A percentile compares a stretch with the other conserved stretches of the same genome.
phyloP scores from a whole-genome alignment of 345 rosid genomes.

The Lepidium didymum region DNA sequence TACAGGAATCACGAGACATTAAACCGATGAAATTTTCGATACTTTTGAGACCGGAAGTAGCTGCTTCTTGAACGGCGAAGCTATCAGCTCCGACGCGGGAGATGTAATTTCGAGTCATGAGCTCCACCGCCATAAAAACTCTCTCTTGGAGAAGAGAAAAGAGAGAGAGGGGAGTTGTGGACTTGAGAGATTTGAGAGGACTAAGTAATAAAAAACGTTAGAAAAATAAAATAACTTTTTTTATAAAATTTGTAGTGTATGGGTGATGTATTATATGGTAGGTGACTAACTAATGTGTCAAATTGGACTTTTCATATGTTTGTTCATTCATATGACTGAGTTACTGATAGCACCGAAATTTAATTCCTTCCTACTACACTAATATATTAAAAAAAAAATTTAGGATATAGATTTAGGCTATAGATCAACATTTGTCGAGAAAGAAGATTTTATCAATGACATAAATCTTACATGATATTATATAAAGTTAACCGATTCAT shows the following conservation, averaged over 20 bases:
- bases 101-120: constrained; percentile 29
- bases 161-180: constrained; percentile 10
- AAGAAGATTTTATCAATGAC: too few species aligned
- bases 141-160: neutral
- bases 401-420: too few species aligned
- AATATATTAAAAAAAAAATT: too few species aligned
- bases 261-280: neutral
- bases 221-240: neutral
- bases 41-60: constrained; percentile 75
- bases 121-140: constrained; percentile 33
- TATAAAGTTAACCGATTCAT: too few species aligned
- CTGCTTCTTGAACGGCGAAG: constrained; percentile 74
- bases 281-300: constrained; percentile 28
- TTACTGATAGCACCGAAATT: too few species aligned
- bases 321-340: too few species aligned
- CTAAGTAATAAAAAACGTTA: neutral
- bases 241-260: neutral
- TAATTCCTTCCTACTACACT: too few species aligned
- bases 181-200: constrained; percentile 4
- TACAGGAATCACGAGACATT: constrained; percentile 42
- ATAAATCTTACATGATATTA: too few species aligned
- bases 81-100: constrained; percentile 26
- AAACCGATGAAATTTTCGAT: constrained; percentile 67
- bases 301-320: neutral
- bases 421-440: too few species aligned